Percentiles rank a stretch among this genome's conserved stretches.
Evolutionary conservation across 805 yeast species (phyloP).

Genomic region (Wickerhamiella cacticola): DNA sequence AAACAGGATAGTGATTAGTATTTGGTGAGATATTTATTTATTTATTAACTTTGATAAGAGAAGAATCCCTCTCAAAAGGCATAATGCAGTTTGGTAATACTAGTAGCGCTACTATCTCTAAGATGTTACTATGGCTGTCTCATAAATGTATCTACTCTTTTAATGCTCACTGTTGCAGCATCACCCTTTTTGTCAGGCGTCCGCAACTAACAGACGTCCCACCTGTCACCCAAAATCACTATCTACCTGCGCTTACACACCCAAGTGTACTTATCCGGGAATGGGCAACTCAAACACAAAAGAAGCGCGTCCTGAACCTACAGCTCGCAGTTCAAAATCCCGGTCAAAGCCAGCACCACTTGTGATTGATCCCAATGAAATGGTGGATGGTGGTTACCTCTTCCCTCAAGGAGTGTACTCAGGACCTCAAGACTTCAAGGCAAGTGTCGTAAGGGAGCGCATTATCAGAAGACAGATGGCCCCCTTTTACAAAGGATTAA

Average conservation of each 20-base stretch:
- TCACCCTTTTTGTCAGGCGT: too few species aligned
- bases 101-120: background rate
- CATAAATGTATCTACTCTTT: too few species aligned
- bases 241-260: conserved; percentile 1
- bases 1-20: conserved; percentile 7
- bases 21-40: conserved; percentile 1
- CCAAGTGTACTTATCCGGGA: background rate
- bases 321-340: conserved; percentile 4
- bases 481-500: conserved; percentile 83
- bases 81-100: background rate
- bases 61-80: background rate
- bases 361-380: conserved; percentile 35
- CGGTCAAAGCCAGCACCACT: conserved; percentile 17
- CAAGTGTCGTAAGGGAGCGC: conserved; percentile 56
- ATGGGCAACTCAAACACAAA: conserved; percentile 27
- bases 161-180: too few species aligned
- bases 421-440: conserved; percentile 60
- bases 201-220: too few species aligned
- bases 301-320: conserved; percentile 18
- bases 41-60: background rate
- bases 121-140: too few species aligned
- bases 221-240: background rate
- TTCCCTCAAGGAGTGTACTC: conserved; percentile 87
- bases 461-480: conserved; percentile 64
- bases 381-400: conserved; percentile 85